These are phyloP conservation scores for Trichoderma breve DNA, from an alignment of 2,329 filamentous ascomycete genomes.

Conservation along the genomic window DNA sequence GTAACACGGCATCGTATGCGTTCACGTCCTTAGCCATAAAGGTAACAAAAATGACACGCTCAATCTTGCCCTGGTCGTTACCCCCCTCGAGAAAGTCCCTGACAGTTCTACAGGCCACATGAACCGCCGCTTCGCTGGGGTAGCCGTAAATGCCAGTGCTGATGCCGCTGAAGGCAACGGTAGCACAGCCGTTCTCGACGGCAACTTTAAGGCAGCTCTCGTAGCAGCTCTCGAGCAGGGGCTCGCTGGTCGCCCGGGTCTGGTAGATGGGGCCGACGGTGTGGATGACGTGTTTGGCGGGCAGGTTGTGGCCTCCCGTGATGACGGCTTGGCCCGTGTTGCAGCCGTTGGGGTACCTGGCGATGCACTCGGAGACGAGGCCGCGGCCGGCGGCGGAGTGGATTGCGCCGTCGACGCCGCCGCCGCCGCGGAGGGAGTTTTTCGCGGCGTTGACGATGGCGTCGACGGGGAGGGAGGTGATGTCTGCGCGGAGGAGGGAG, in stretches of 20 bases:
- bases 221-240: conserved; percentile 64
- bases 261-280: conserved; percentile 81
- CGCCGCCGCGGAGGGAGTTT: conserved; percentile 71
- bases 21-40: conserved; percentile 75
- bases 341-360: conserved; percentile 74
- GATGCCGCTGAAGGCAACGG: conserved; percentile 77
- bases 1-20: conserved; percentile 68
- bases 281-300: conserved; percentile 79
- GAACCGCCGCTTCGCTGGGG: conserved; percentile 69
- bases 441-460: conserved; percentile 96
- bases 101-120: conserved; percentile 63
- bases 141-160: conserved; percentile 92
- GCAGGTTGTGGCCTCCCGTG: conserved; percentile 73
- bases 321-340: conserved; percentile 77
- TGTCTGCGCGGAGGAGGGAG: conserved; percentile 70
- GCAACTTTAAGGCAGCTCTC: conserved; percentile 69
- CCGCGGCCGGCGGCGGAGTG: conserved; percentile 73
- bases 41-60: conserved; percentile 79
- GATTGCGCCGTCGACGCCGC: conserved; percentile 88
- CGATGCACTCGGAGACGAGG: conserved; percentile 61
- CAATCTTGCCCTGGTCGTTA: conserved; percentile 47
- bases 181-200: conserved; percentile 61
- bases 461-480: conserved; percentile 74
- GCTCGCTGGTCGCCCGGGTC: conserved; percentile 39
- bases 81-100: conserved; percentile 54